These are phyloP conservation scores for Rhodotorula sp. DNA, from an alignment of 1,284 basidiomycete genomes.

Conservation along the genomic window DNA sequence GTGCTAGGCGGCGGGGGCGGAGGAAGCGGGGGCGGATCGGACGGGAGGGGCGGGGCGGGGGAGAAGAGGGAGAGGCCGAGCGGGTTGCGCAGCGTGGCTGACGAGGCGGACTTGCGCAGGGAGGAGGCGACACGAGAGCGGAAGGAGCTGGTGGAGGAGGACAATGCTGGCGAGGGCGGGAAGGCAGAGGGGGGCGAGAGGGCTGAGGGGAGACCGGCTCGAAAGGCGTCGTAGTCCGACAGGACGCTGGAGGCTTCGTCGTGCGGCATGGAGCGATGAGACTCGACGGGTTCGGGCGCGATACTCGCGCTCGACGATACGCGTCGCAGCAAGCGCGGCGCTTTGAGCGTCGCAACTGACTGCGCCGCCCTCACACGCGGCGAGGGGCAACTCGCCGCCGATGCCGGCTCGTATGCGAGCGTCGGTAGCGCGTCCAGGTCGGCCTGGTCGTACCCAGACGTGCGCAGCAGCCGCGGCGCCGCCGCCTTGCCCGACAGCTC, in stretches of 20 bases:
- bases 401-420: background rate
- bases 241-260: background rate
- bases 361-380: background rate
- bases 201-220: no score
- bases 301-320: slow-evolving; percentile 2
- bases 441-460: background rate
- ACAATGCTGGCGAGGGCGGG: background rate
- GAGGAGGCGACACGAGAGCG: slow-evolving; percentile 8
- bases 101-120: slow-evolving; percentile 7
- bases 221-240: background rate
- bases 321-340: background rate
- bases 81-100: slow-evolving; percentile 8
- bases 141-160: background rate
- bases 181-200: background rate
- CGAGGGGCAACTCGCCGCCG: background rate
- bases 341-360: slow-evolving; percentile 2
- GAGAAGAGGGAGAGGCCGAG: background rate
- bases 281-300: background rate
- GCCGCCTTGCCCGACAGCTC: background rate
- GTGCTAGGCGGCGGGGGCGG: background rate
- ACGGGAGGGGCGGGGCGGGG: background rate
- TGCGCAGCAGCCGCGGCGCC: background rate
- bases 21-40: background rate
- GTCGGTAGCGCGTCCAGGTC: background rate
- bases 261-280: slow-evolving; percentile 5